Conservation (phyloP, 2,329 filamentous ascomycete species). For the Clonostachys solani region DNA sequence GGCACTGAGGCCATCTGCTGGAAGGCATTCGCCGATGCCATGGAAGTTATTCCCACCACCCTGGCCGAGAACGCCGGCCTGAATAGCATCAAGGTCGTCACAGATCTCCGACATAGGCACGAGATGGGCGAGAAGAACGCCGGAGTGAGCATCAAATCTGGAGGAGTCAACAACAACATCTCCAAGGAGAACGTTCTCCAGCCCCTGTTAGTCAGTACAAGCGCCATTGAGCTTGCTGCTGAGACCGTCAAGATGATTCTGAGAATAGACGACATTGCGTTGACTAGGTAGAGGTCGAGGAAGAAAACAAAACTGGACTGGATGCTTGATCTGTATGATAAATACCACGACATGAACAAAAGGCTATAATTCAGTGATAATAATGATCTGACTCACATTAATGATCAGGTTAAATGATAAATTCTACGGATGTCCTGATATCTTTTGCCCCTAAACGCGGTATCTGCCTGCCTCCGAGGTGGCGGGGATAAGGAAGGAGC, state of each 20-base stretch:
- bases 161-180: slow-evolving; percentile 95
- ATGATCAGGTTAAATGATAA: too few relatives aligned
- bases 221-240: slow-evolving; percentile 91
- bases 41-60: slow-evolving; percentile 96
- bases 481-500: too few relatives aligned
- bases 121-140: slow-evolving; percentile 94
- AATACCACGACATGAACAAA: too few relatives aligned
- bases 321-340: too few relatives aligned
- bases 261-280: slow-evolving; percentile 63
- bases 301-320: too few relatives aligned
- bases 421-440: too few relatives aligned
- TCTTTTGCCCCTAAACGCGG: too few relatives aligned
- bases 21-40: slow-evolving; percentile 97
- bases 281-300: slow-evolving; percentile 45
- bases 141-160: slow-evolving; percentile 96
- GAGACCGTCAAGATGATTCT: slow-evolving; percentile 97
- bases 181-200: slow-evolving; percentile 96
- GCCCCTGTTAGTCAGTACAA: slow-evolving; percentile 93
- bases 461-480: too few relatives aligned
- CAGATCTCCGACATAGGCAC: slow-evolving; percentile 89
- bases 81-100: slow-evolving; percentile 98
- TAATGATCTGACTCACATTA: too few relatives aligned
- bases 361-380: too few relatives aligned
- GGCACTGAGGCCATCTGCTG: slow-evolving; percentile 98
- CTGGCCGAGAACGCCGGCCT: slow-evolving; percentile 95